Conservation (phyloP, 257 asterid species). For the Nicotiana paniculata region DNA sequence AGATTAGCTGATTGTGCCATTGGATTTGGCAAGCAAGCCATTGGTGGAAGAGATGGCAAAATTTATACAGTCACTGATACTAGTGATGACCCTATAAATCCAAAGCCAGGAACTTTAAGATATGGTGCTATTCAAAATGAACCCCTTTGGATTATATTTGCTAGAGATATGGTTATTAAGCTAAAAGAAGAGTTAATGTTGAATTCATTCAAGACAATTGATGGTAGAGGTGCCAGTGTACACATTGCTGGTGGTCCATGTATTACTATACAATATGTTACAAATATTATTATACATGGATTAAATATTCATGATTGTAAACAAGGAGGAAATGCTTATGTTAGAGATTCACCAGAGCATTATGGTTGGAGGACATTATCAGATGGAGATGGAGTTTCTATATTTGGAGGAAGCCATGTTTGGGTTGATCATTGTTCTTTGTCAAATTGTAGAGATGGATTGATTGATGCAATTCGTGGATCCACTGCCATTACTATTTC, state of each 20-base stretch:
- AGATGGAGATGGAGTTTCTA: constrained; percentile 81
- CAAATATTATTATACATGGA: constrained; percentile 77
- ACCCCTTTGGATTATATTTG: constrained; percentile 72
- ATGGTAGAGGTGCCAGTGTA: constrained; percentile 75
- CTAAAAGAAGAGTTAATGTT: constrained; percentile 74
- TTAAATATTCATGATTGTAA: constrained; percentile 73
- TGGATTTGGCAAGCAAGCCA: constrained; percentile 81
- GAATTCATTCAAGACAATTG: constrained; percentile 85
- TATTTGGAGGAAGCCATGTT: constrained; percentile 73
- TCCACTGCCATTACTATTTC: constrained; percentile 79
- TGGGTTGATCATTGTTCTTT: constrained; percentile 89
- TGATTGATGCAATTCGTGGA: constrained; percentile 79
- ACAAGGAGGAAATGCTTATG: constrained; percentile 78
- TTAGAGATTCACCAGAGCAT: constrained; percentile 78
- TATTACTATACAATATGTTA: constrained; percentile 63
- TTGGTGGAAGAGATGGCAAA: constrained; percentile 70
- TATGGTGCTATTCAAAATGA: constrained; percentile 72
- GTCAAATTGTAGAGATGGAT: constrained; percentile 66
- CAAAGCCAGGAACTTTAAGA: constrained; percentile 64
- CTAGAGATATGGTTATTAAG: constrained; percentile 61
- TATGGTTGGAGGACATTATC: constrained; percentile 69
- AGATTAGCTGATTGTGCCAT: constrained; percentile 74
- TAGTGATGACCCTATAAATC: constrained; percentile 64
- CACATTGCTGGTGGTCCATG: constrained; percentile 88
- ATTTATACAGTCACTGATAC: constrained; percentile 65